These are phyloP conservation scores for Corymbia maculata DNA, from an alignment of 345 rosid species.

Conservation along the genomic window DNA sequence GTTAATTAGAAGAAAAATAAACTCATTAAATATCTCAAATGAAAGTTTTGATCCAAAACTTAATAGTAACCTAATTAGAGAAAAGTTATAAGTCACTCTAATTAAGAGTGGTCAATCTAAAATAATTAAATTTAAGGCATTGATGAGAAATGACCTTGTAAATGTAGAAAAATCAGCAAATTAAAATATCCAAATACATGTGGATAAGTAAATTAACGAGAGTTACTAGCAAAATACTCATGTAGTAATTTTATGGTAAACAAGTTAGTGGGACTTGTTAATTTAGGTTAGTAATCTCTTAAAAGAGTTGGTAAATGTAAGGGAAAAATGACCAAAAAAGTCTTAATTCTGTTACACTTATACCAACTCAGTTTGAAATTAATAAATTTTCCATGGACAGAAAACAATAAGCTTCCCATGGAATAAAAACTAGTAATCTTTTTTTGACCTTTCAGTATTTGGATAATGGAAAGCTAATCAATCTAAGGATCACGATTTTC, in stretches of 20 bases:
- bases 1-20: background rate
- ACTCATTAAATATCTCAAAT: background rate
- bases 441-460: no score
- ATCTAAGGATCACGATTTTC: background rate
- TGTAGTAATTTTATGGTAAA: background rate
- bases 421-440: background rate
- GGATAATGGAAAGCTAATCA: background rate
- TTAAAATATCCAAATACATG: background rate
- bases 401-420: no score
- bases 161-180: background rate
- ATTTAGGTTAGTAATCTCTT: background rate
- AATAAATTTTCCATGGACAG: background rate
- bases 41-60: no score
- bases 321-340: background rate
- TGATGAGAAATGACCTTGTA: no score
- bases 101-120: no score
- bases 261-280: background rate
- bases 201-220: background rate
- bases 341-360: no score
- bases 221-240: background rate
- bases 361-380: no score
- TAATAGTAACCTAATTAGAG: no score
- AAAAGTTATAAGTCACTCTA: no score
- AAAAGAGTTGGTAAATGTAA: background rate
- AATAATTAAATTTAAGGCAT: no score